phyloP scores from a whole-genome alignment of 768 basidiomycete genomes.

The Paxillus ammoniavirescens region DNA sequence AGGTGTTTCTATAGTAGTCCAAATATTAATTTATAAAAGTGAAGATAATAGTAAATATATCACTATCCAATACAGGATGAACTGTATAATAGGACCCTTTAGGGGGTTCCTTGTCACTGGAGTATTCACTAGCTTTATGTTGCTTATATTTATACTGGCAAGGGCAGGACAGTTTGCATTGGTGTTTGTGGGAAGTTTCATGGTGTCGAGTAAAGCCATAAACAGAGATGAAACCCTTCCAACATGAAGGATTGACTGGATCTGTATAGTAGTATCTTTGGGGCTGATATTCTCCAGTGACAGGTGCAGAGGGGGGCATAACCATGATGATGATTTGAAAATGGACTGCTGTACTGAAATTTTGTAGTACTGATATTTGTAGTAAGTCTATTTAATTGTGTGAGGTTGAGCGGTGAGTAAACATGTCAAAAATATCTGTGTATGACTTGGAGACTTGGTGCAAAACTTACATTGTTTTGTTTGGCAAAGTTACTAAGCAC shows the following conservation, averaged over 20 bases:
- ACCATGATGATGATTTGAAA: not conserved
- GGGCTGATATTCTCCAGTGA: not conserved
- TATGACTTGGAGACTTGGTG: not conserved
- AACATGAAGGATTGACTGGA: not conserved
- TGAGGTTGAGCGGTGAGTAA: too few species aligned
- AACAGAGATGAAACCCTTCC: not conserved
- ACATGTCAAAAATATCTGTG: not conserved
- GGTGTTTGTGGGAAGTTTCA: not conserved
- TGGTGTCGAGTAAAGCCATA: not conserved
- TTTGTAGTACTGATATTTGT: not conserved
- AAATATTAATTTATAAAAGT: not conserved
- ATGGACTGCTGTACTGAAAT: not conserved
- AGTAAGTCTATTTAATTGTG: not conserved
- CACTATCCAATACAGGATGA: slow-evolving; percentile 6
- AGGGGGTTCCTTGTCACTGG: not conserved
- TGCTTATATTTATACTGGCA: not conserved
- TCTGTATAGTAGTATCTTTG: slow-evolving; percentile 1
- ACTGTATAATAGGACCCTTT: not conserved
- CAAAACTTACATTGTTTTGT: not conserved
- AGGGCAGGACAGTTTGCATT: not conserved
- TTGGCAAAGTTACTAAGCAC: not conserved
- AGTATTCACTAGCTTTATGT: not conserved
- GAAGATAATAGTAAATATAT: not conserved
- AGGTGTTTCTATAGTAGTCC: not conserved
- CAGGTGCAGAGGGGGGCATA: not conserved